Percentiles rank a stretch among this genome's conserved stretches.
Evolutionary conservation across 164 flowering plant species (phyloP).

Genomic region (Kingdonia uniflora): DNA sequence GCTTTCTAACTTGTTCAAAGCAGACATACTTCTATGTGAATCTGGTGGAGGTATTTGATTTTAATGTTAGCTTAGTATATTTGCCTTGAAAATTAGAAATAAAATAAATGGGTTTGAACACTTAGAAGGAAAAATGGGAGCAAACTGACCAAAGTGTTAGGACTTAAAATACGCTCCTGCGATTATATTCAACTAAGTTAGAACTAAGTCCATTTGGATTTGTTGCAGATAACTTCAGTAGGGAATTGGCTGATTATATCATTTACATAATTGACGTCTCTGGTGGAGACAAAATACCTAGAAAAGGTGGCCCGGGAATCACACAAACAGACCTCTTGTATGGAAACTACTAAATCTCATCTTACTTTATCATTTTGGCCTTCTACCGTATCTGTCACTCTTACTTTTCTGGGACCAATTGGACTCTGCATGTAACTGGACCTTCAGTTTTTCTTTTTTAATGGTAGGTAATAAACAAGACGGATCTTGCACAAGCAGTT

Average conservation of each 20-base stretch:
- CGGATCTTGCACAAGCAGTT: constrained; percentile 89
- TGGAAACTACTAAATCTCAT: constrained; percentile 7
- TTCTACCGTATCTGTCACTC: too few species aligned
- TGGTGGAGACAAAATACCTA: constrained; percentile 93
- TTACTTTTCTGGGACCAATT: too few species aligned
- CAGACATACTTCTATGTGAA: constrained; percentile 96
- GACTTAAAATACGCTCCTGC: too few species aligned
- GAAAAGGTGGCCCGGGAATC: constrained; percentile 98
- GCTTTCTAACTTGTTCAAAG: constrained; percentile 75
- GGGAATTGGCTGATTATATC: constrained; percentile 94
- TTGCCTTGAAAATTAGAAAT: neutral
- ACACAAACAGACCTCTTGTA: constrained; percentile 96
- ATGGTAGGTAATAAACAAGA: constrained; percentile 87
- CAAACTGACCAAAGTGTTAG: too few species aligned
- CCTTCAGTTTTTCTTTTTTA: neutral
- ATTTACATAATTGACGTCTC: constrained; percentile 96
- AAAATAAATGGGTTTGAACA: too few species aligned
- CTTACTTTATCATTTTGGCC: neutral
- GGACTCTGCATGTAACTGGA: constrained; percentile 1
- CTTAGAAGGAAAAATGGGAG: too few species aligned
- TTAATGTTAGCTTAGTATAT: neutral
- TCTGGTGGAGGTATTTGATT: constrained; percentile 84
- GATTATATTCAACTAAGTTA: too few species aligned
- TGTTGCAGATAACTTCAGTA: constrained; percentile 88
- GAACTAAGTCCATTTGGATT: constrained; percentile 5